Evolutionary conservation across 2,329 filamentous ascomycete species (phyloP).

Genomic region (Ophiostoma tasmaniense): DNA sequence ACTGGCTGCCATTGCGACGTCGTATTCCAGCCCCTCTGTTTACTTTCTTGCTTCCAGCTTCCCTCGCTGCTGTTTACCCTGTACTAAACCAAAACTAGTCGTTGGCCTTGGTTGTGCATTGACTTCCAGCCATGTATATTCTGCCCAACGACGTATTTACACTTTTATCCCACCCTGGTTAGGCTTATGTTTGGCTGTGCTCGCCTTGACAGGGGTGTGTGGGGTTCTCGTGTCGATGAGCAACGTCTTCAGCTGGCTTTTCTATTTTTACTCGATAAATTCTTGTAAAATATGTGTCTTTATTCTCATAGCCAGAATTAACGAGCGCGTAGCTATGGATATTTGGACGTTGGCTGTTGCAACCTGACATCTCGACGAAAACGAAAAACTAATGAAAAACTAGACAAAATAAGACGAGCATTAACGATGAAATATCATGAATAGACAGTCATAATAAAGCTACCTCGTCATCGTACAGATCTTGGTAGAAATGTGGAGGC

Average conservation of each 20-base stretch:
- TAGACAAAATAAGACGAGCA: neutral
- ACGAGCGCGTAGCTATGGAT: neutral
- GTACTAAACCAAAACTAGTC: too few species aligned
- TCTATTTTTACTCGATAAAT: neutral
- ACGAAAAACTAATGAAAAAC: neutral
- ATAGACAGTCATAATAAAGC: neutral
- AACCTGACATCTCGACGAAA: too few species aligned
- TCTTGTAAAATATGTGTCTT: neutral
- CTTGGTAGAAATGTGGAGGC: neutral
- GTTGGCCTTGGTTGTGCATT: neutral
- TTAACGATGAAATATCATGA: neutral
- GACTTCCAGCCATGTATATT: neutral
- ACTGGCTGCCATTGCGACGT: neutral
- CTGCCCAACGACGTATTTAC: neutral
- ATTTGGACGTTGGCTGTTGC: too few species aligned
- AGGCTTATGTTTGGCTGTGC: neutral
- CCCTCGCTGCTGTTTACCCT: neutral
- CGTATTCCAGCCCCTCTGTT: neutral
- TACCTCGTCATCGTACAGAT: neutral
- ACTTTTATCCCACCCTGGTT: neutral
- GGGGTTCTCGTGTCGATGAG: neutral
- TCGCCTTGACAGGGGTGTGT: neutral
- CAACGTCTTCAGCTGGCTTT: neutral
- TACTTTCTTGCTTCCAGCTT: neutral
- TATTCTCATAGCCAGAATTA: neutral